Evolutionary conservation across 192 early-diverging fungal genomes (phyloP), one percentile per base, ranked within the genome.

Genomic region (Podila epicladia): DNA sequence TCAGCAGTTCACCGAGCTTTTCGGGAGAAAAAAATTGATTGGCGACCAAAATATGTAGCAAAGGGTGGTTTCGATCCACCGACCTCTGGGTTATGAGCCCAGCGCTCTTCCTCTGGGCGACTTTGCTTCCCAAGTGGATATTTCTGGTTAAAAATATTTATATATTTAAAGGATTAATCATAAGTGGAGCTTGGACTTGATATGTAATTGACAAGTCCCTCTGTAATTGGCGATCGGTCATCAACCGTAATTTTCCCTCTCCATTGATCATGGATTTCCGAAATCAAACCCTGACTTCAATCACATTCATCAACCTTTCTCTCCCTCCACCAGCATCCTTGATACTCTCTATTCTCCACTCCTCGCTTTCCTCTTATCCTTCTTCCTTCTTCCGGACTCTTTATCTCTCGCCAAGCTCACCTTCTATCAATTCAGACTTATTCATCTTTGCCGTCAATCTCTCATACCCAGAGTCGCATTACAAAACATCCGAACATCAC

Each of bases 81-180:
- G 93, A 91, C 93, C 90, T 94, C 88, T 86, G 90, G 91, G 92
- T 94, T 93, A 94, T 94, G 92, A 91, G 93, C 93, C 93, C 89
- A 86, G 88, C 93, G 90, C 89, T 86, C 92, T 91, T 90, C 93
- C 93, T 87, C 93, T 94, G 93, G 85, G 90, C 92, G 87, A 94
- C 87, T 87, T 75, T 87, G 93, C 93, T 92, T 82, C 24, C n/a
- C 53, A 24, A 9, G 5, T 24, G 7, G 53, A 22, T 55, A 26
- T 20, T 53, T 55, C 26, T 55, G 24, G 24, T 24, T 22, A 8
- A 5, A 24, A 0, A 9, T 0, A 41, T 11, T 26, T 12, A 24
- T 3, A 24, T 11, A 24, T 2, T 55, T 55, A 6, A n/a, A 55
- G 2, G 1, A 11, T n/a, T 2, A 6, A 22, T 55, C 19, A 45